Evolutionary conservation across 768 basidiomycete species (phyloP).

Genomic region (Mycena sanguinolenta): DNA sequence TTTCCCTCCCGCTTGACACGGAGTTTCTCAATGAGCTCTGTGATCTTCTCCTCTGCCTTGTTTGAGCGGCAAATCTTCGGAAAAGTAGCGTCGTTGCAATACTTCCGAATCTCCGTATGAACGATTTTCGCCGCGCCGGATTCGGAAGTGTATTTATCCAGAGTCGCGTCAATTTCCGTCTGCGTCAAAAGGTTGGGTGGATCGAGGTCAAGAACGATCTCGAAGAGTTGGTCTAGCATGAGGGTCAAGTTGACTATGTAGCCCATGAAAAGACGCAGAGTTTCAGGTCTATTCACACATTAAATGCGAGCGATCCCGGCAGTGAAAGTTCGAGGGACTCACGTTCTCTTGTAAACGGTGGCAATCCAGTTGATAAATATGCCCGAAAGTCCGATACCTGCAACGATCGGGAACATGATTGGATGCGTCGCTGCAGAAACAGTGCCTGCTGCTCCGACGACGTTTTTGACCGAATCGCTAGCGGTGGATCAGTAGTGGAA

Average conservation of each 20-base stretch:
- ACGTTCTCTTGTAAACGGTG: conserved; percentile 1
- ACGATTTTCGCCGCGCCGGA: too few relatives aligned
- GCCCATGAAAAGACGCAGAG: too few relatives aligned
- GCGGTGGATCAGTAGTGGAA: neutral
- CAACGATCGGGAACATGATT: too few relatives aligned
- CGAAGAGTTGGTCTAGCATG: too few relatives aligned
- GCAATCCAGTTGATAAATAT: neutral
- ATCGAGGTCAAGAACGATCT: neutral
- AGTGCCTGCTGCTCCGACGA: neutral
- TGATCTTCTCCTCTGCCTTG: neutral
- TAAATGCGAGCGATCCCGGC: neutral
- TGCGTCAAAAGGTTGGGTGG: neutral
- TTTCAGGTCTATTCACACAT: neutral
- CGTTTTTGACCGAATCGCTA: neutral
- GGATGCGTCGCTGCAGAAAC: neutral
- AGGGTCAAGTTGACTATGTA: too few relatives aligned
- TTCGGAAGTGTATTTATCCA: neutral
- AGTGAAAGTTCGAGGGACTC: neutral
- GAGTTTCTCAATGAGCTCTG: neutral
- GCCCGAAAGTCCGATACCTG: neutral
- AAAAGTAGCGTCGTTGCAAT: neutral
- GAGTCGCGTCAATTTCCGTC: neutral
- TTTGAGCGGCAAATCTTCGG: neutral
- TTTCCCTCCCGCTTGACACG: neutral
- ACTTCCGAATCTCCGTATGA: conserved; percentile 1